Evolutionary conservation across 805 yeast species (phyloP), one percentile per base, ranked within the genome.

Genomic region (Saccharomycopsis capsularis): DNA sequence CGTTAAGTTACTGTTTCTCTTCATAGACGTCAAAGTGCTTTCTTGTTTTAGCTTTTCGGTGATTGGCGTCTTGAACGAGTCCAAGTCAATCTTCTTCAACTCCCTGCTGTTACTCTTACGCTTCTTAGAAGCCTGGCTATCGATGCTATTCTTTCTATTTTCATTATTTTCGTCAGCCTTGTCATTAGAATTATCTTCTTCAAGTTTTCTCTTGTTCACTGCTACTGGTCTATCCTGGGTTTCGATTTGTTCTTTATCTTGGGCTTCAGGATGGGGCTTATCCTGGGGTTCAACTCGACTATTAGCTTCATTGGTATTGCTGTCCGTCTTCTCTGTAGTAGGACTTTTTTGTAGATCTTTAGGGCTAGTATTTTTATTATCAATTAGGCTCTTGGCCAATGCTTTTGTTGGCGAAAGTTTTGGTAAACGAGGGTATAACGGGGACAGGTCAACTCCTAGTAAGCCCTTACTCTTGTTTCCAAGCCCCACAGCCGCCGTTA

Each of bases 1-100:
- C 11, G 52, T 52, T 23, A 52, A 45, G 29, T 52, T 50, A 40
- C 55, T 52, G 4, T 45, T 48, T 36, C 46, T 49, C 29, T 52
- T 52, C 11, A 52, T 52, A 13, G 44, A 42, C 13, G 9, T 16
- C 18, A 47, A 25, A 3, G 43, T n/a, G 23, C 43, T 47, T 18
- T 47, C 51, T 18, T 41, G 41, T 15, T 47, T 40, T 19, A 40
- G 15, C 18, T 46, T 23, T 18, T 46, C 49, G 16, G 52, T 15
- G 19, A 43, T 29, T 11, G 52, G 52, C 6, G 47, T 43, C 35
- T 46, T 46, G 25, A 46, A 40, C 7, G n/a, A 3, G 16, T 32
- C 25, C 27, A 43, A 34, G 23, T 43, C 40, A 15, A 43, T 25
- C 15, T 23, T 34, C 18, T 38, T 37, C 19, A 36, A 18, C 19